phyloP scores from a whole-genome alignment of 2,329 filamentous ascomycete species.

The Cladosporium sp. region DNA sequence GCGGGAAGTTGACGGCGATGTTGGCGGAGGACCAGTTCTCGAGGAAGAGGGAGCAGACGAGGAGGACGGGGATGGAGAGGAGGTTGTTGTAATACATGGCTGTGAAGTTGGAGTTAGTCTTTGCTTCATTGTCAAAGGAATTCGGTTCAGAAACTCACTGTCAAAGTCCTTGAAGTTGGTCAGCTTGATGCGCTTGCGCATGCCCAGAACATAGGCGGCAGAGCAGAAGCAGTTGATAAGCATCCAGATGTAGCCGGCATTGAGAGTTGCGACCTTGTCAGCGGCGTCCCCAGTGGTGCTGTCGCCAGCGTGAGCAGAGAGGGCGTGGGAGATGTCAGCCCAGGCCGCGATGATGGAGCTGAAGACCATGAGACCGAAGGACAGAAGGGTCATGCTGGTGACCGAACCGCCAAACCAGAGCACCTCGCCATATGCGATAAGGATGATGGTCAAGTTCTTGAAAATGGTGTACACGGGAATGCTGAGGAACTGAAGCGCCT shows the following conservation, averaged over 20 bases:
- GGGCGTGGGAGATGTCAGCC: slow-evolving; percentile 58
- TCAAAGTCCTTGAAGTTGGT: slow-evolving; percentile 99
- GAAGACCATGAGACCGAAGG: no score
- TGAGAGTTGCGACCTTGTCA: slow-evolving; percentile 35
- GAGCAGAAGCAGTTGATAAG: slow-evolving; percentile 93
- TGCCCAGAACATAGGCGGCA: slow-evolving; percentile 81
- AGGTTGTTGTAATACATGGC: slow-evolving; percentile 99
- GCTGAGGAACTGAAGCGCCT: no score
- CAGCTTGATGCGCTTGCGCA: slow-evolving; percentile 98
- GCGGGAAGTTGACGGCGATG: no score
- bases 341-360: no score
- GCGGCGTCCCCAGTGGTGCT: no score
- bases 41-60: slow-evolving; percentile 73
- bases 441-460: no score
- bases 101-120: slow-evolving; percentile 35
- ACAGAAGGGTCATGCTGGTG: slow-evolving; percentile 75
- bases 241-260: slow-evolving; percentile 64
- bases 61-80: slow-evolving; percentile 86
- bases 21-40: slow-evolving; percentile 49
- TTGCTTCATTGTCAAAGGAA: slow-evolving; percentile 27
- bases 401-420: slow-evolving; percentile 56
- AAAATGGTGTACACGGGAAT: no score
- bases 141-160: no score
- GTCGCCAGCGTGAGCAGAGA: slow-evolving; percentile 52
- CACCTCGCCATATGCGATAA: no score